Base-by-base conservation (phyloP, 352 stramenopile species). In the Globisporangium middletonii region DNA sequence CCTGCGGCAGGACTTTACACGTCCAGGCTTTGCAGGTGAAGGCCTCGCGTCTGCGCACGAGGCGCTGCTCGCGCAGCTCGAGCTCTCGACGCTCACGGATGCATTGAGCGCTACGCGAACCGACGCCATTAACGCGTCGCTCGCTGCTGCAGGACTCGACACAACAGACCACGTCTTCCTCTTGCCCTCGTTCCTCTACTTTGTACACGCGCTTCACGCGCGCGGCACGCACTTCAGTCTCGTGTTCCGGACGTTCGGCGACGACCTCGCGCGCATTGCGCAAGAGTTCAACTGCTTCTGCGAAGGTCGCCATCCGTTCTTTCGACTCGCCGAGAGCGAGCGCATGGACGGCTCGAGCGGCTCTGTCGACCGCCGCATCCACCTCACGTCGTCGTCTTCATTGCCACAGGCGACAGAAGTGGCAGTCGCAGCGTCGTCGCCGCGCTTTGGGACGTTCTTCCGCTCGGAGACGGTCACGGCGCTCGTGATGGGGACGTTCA, bases 261-360 rank as follows among this genome's bases (percentile, higher is more conserved):
- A 92, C 55, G 83, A 92, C 42, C 57, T 92, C 13, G 65, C 72
- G 57, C 73, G 72, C 19, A 79, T 92, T 37, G 80, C 80, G 2
- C 62, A 84, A 45, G 83, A 92, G 56, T 90, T 92, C 60, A 92
- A 92, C 46, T 67, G 67, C 42, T 92, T 92, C 51, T 92, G 83
- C 53, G 71, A 86, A 53, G 75, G 78, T 13, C 50, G 63, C 0
- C 83, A 92, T 47, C 83, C 83, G 37, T 83, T 69, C 37, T 87
- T 88, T 53, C 64, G 63, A 5, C 59, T 80, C 4, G 33, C 15
- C 3, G 6, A 3, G 67, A 64, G 16, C 18, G 8, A 19, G 4
- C 63, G 68, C 35, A 88, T 92, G 78, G 74, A 92, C 50, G 82
- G 82, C 51, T 78, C 65, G 13, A 53, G 73, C 55, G 75, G 69